Evolutionary conservation across 73 alveolate genomes (phyloP).

Genomic region (Uronychia binucleata): DNA sequence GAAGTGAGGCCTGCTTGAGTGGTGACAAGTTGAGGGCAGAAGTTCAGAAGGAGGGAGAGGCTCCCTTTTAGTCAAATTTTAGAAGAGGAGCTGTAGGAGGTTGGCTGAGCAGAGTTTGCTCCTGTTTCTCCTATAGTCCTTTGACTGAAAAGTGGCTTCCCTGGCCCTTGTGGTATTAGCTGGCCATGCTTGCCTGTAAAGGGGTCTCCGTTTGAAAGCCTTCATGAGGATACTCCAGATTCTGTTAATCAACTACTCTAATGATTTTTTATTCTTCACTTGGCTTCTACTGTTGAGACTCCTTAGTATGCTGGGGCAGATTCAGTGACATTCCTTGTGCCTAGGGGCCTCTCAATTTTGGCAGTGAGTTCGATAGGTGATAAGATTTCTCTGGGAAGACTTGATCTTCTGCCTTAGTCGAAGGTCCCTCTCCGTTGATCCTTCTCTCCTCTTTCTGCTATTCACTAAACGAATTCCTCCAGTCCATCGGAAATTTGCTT

Average conservation of each 20-base stretch:
- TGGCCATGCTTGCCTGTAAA: not conserved
- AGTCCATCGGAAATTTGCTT: not conserved
- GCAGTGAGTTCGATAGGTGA: not conserved
- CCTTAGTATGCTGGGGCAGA: not conserved
- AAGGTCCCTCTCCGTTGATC: not conserved
- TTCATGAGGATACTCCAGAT: not conserved
- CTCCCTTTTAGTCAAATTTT: not conserved
- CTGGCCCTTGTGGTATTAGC: not conserved
- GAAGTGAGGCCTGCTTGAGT: not conserved
- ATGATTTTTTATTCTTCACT: not conserved
- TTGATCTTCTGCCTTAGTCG: not conserved
- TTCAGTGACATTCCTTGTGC: not conserved
- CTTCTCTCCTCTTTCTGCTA: not conserved
- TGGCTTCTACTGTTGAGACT: not conserved
- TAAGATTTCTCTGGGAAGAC: not conserved
- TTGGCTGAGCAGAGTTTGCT: too few relatives aligned
- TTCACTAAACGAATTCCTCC: not conserved
- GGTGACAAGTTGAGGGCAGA: not conserved
- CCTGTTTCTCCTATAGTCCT: not conserved
- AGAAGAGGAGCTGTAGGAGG: not conserved
- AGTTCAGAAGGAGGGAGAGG: not conserved
- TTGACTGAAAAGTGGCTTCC: not conserved
- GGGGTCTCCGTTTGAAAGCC: not conserved
- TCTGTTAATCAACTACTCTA: not conserved
- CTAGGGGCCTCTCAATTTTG: not conserved